Evolutionary conservation across 2,329 filamentous ascomycete genomes (phyloP).

Genomic region (Gnomoniopsis sp.): DNA sequence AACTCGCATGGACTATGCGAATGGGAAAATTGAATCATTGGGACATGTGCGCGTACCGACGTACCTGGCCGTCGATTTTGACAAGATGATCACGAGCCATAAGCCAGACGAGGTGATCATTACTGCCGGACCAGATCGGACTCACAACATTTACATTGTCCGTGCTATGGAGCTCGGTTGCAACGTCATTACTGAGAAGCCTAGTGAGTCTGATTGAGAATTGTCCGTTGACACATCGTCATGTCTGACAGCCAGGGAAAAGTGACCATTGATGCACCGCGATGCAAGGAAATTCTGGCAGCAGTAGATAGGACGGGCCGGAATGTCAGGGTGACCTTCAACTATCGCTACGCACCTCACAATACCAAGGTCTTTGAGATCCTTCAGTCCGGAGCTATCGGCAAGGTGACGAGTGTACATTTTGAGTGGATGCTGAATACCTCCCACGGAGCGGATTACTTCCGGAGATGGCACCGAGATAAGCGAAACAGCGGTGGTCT

Average conservation of each 20-base stretch:
- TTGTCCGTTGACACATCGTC: not conserved
- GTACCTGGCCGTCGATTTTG: slow-evolving; percentile 52
- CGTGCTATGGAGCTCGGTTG: slow-evolving; percentile 57
- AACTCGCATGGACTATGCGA: slow-evolving; percentile 56
- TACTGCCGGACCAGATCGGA: slow-evolving; percentile 57
- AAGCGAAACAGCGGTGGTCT: slow-evolving; percentile 58
- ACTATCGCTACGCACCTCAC: slow-evolving; percentile 64
- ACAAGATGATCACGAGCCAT: slow-evolving; percentile 54
- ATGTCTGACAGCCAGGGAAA: not conserved
- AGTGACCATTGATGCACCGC: slow-evolving; percentile 56
- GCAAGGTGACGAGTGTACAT: slow-evolving; percentile 54
- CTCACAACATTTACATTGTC: slow-evolving; percentile 58
- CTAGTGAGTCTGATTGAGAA: slow-evolving; percentile 29
- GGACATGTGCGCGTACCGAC: slow-evolving; percentile 49
- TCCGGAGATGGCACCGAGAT: slow-evolving; percentile 61
- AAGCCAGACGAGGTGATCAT: slow-evolving; percentile 60
- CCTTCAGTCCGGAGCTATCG: slow-evolving; percentile 51
- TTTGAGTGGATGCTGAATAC: slow-evolving; percentile 65
- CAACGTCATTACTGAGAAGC: slow-evolving; percentile 61
- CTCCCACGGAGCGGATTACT: slow-evolving; percentile 59
- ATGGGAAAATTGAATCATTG: slow-evolving; percentile 41
- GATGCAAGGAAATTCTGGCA: slow-evolving; percentile 52
- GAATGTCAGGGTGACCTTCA: slow-evolving; percentile 57
- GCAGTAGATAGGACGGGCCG: slow-evolving; percentile 47
- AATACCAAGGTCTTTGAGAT: slow-evolving; percentile 58